Conservation (phyloP, 805 yeast genomes). For the Yamadazyma insecticola region DNA sequence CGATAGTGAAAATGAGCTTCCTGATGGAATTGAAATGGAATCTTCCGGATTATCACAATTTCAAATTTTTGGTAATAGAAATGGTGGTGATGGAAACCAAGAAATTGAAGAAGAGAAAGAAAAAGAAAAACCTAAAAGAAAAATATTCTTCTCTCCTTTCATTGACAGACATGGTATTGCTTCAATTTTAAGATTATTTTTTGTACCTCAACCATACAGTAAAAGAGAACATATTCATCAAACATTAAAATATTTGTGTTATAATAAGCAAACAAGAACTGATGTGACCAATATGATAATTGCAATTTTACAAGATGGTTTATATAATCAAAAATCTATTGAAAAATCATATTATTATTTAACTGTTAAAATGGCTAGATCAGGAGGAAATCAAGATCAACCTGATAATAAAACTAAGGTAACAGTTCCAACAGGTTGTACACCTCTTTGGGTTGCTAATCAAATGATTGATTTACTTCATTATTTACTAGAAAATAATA, state of each 20-base stretch:
- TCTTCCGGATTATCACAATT: slow-evolving; percentile 1
- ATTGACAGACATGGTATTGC: slow-evolving; percentile 75
- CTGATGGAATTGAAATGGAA: slow-evolving; percentile 7
- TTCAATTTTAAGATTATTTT: slow-evolving; percentile 63
- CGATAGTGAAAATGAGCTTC: slow-evolving; percentile 17
- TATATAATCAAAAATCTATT: slow-evolving; percentile 52
- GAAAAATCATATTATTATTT: slow-evolving; percentile 60
- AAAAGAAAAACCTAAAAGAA: slow-evolving; percentile 10
- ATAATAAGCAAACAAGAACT: slow-evolving; percentile 70
- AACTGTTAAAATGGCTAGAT: slow-evolving; percentile 36
- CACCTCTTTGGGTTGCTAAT: slow-evolving; percentile 67
- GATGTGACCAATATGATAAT: slow-evolving; percentile 69
- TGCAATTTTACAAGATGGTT: slow-evolving; percentile 73
- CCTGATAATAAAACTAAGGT: not conserved
- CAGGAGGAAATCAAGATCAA: slow-evolving; percentile 9
- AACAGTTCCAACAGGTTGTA: slow-evolving; percentile 49
- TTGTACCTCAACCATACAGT: slow-evolving; percentile 63
- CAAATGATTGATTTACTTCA: slow-evolving; percentile 76
- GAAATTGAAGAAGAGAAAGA: slow-evolving; percentile 13
- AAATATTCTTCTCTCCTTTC: slow-evolving; percentile 50
- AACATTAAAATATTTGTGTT: slow-evolving; percentile 62
- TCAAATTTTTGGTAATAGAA: slow-evolving; percentile 4
- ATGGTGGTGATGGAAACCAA: not conserved
- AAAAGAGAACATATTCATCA: slow-evolving; percentile 63
- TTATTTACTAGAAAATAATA: slow-evolving; percentile 61